Evolutionary conservation across 2,329 filamentous ascomycete species (phyloP), one percentile per base, ranked within the genome.

Genomic region (Curvularia lunata): DNA sequence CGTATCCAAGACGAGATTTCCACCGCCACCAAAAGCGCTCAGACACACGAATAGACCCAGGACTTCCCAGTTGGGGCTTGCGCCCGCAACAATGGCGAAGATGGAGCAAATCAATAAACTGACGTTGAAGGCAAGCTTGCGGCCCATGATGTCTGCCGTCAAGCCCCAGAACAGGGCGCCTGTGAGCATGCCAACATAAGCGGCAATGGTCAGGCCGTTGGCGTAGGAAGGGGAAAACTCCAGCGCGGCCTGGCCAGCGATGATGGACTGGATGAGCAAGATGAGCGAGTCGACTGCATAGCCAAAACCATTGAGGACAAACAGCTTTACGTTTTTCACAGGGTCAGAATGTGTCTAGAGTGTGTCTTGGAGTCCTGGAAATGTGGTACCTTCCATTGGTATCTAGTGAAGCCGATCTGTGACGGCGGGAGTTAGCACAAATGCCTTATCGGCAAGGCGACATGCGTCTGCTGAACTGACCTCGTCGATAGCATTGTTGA

Each of bases 91-190:
- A 52, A 90, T 85, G 28, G 83, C 83, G 48, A 88, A 86, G 5
- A 85, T 71, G 4, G 85, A 84, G 67, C 84, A 87, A 55, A 90
- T 79, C 65, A 90, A 82, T 10, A 91, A 79, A 2, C 85, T 86
- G 21, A 85, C 76, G 66, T 91, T 91, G 78, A 91, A 91, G 5
- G 88, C 88, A 63, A 85, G 85, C 61, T 85, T 84, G 42, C 88
- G 82, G 5, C 88, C 88, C 59, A 91, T 86, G 32, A 91, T 82
- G 67, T 91, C 88, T 21, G 87, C 87, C 3, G 81, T 82, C 28
- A 89, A 75, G 21, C 88, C 88, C 88, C 88, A 91, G 75, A 90
- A 90, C 25, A 90, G 70, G 16, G 86, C 86, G 1, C 87, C 50
- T 82, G 78, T 78, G 82, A 81, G 57, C 80, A 81, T 82, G 16